A percentile compares a stretch with the other conserved stretches of the same genome.
Evolutionary conservation across 2,329 filamentous ascomycete genomes (phyloP).

Genomic region (Colletotrichum chrysophilum): DNA sequence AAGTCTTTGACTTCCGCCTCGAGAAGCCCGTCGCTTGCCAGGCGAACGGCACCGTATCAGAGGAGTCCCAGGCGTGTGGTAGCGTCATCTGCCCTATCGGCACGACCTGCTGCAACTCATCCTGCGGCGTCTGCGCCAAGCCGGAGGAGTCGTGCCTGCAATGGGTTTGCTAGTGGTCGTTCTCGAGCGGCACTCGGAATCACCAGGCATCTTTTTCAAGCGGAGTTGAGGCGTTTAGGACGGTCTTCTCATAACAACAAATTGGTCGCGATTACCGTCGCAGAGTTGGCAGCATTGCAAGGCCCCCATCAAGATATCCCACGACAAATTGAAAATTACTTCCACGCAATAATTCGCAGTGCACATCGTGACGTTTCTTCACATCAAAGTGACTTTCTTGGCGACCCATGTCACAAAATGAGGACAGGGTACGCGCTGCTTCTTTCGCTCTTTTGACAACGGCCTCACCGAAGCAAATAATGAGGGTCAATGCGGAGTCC

Average conservation of each 20-base stretch:
- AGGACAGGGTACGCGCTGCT: background rate
- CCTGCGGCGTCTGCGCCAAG: conserved; percentile 20
- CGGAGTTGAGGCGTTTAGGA: background rate
- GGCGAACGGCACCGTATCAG: conserved; percentile 1
- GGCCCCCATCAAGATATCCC: background rate
- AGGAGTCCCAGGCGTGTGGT: background rate
- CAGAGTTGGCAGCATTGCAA: background rate
- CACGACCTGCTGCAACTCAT: conserved; percentile 25
- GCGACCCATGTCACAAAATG: background rate
- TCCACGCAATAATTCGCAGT: background rate
- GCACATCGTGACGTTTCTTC: background rate
- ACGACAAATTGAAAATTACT: background rate
- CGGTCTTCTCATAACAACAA: background rate
- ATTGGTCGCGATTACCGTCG: background rate
- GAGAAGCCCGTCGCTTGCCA: conserved; percentile 8
- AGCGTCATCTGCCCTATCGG: conserved; percentile 17
- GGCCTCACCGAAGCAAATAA: background rate
- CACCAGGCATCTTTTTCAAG: background rate
- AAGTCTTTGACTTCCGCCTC: conserved; percentile 5
- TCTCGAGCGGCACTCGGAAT: background rate
- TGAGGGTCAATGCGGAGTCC: background rate
- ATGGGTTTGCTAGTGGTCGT: conserved; percentile 10
- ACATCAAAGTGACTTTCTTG: background rate
- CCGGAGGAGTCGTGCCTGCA: conserved; percentile 15
- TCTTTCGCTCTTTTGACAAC: background rate